Evolutionary conservation across 805 yeast genomes (phyloP).

Genomic region (Jamesozyma rosinii): DNA sequence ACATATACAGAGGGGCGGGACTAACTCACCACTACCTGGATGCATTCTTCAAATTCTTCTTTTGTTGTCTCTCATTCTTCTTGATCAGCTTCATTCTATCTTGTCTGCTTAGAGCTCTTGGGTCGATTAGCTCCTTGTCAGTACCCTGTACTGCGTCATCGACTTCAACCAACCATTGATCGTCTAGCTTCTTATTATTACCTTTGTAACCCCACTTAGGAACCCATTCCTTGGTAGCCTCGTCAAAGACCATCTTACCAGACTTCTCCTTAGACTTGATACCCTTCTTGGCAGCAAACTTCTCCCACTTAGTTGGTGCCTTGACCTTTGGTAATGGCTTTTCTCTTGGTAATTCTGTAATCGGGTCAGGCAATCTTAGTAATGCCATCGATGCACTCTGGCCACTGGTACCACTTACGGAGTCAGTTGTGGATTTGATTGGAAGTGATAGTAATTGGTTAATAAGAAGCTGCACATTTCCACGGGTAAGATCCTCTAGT

Average conservation of each 20-base stretch:
- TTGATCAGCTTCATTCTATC: constrained; percentile 79
- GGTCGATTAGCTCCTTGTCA: constrained; percentile 66
- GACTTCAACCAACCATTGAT: constrained; percentile 94
- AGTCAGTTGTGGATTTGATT: constrained; percentile 73
- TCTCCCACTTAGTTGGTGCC: constrained; percentile 93
- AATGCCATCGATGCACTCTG: constrained; percentile 69
- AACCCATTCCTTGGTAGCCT: constrained; percentile 87
- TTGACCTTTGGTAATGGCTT: constrained; percentile 89
- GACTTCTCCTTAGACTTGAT: constrained; percentile 82
- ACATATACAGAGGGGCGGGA: not conserved
- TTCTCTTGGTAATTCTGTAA: constrained; percentile 82
- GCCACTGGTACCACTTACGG: constrained; percentile 44
- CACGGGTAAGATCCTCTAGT: constrained; percentile 65
- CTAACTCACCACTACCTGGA: not conserved
- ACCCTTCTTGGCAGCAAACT: constrained; percentile 92
- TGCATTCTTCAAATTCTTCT: constrained; percentile 53
- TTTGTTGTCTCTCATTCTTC: constrained; percentile 64
- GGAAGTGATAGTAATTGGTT: constrained; percentile 89
- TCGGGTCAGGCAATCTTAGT: constrained; percentile 75
- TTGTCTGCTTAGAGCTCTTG: constrained; percentile 69
- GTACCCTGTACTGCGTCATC: constrained; percentile 59
- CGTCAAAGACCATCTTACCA: constrained; percentile 85
- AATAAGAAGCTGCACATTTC: constrained; percentile 82
- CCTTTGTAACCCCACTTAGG: constrained; percentile 98
- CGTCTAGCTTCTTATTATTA: constrained; percentile 73